phyloP scores from a whole-genome alignment of 2,329 filamentous ascomycete genomes.

The Ophiostoma sp. region DNA sequence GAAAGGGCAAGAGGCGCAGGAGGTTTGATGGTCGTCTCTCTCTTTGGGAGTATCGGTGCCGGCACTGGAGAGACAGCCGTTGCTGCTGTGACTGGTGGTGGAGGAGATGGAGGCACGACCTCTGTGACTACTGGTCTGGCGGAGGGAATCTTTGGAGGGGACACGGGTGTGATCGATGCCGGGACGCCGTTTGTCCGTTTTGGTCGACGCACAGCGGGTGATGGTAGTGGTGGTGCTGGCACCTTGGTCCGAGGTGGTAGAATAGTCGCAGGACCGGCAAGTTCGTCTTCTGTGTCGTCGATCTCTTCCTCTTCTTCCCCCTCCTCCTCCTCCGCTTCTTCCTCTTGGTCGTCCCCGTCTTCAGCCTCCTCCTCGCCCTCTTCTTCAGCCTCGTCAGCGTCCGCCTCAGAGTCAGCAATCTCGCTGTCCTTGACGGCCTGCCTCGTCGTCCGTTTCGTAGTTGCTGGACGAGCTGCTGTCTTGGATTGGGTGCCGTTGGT shows the following conservation, averaged over 20 bases:
- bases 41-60: conserved; percentile 8
- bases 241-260: not conserved
- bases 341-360: not conserved
- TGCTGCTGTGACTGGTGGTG: not conserved
- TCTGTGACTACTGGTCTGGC: not conserved
- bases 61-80: not conserved
- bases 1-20: not conserved
- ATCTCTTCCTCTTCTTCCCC: not conserved
- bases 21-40: conserved; percentile 20
- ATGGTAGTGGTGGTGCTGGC: not conserved
- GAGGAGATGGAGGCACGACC: not conserved
- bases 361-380: not conserved
- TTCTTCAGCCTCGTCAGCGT: not conserved
- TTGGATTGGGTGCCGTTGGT: not conserved
- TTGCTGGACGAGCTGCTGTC: not conserved
- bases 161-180: not conserved
- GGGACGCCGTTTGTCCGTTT: not conserved
- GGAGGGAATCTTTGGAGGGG: not conserved
- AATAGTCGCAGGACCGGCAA: not conserved
- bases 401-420: conserved; percentile 24
- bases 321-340: not conserved
- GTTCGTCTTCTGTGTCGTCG: conserved; percentile 16
- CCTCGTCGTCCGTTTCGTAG: not conserved
- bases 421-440: conserved; percentile 3
- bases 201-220: not conserved